Base-by-base conservation (phyloP, 345 rosid genomes). In the Salix udensis region DNA sequence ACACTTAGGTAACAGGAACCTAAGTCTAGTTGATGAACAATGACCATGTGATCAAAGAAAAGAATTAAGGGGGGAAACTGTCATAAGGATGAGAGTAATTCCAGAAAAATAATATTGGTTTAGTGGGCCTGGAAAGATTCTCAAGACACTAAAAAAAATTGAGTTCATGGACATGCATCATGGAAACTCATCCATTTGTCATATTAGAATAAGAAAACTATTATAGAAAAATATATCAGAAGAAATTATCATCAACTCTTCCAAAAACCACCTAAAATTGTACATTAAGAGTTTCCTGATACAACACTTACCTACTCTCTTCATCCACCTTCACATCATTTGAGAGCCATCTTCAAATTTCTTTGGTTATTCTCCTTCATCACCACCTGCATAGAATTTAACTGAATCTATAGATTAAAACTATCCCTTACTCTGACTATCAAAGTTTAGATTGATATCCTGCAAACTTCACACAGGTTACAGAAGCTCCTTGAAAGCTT, bases 261-360 rank as follows among this genome's bases (percentile, higher is more conserved):
- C 37, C 44, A 61, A 61, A 65, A 74, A 55, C 14, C 81, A 71
- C 74, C 79, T 76, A 78, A 7, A 73, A 73, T 79, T 82, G 77
- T 79, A 84, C 71, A 77, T 24, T 37, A 26, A 72, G 62, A 74
- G 78, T 78, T 81, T 69, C 81, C 74, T 36, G 6, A 64, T 68
- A 60, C 77, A 78, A 69, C 7, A 58, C 68, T 74, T 67, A 64
- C 83, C 80, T 31, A 82, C 58, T 68, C 18, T 55, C 23, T 23
- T 50, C 74, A 64, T 74, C 70, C 44, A 65, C 34, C 68, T 75
- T 42, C 73, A 36, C 26, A 65, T 79, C 73, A 65, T 55, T 67
- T 53, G 61, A 42, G 65, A 67, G 79, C 50, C 67, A 68, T 65
- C 72, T 72, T 36, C 28, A 40, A 50, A 68, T 78, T 75, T 39